Evolutionary conservation across 768 basidiomycete species (phyloP), one percentile per base, ranked within the genome.

Genomic region (Kondoa subrosea): DNA sequence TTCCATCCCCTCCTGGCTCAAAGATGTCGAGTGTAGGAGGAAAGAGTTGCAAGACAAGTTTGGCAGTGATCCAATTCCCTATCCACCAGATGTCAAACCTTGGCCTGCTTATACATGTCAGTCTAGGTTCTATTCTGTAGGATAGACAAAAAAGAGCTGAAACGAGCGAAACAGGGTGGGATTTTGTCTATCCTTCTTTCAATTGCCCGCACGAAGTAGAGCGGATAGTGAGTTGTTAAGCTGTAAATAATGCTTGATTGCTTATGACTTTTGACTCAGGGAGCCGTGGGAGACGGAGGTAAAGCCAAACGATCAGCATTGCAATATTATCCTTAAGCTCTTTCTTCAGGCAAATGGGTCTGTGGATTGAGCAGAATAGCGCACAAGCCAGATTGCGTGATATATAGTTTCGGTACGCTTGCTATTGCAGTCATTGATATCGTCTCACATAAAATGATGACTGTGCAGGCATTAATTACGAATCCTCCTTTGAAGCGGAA

Each of bases 101-200:
- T 8, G 32, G 34, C 4, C 64, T 14, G 3, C 32, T 25, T 31
- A 50, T 14, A 21, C 17, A 21, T 27, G 17, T 26, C 16, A 21
- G 34, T 16, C 56, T 14, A 2, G 32, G 3, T 40, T 25, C 12
- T 34, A 2, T 50, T 50, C 34, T 34, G 25, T 21, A 3, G 29
- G 33, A n/a, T 50, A 21, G 15, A 16, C 25, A 4, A 12, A 34
- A 3, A 16, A 21, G 21, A 15, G 17, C 30, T 16, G 34, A 30
- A n/a, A 27, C 57, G 29, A 56, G 31, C 15, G 26, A 57, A 26
- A 70, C 69, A 27, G 34, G 69, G 15, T 71, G 70, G 67, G 72
- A 72, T 66, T 72, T 71, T 67, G 66, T 67, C 34, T 67, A 58
- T 29, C 70, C 71, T 21, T 32, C 69, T 2, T 72, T 72, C 67